Evolutionary conservation across 1,139 yeast species (phyloP).

Genomic region (Suhomyces anneliseae): DNA sequence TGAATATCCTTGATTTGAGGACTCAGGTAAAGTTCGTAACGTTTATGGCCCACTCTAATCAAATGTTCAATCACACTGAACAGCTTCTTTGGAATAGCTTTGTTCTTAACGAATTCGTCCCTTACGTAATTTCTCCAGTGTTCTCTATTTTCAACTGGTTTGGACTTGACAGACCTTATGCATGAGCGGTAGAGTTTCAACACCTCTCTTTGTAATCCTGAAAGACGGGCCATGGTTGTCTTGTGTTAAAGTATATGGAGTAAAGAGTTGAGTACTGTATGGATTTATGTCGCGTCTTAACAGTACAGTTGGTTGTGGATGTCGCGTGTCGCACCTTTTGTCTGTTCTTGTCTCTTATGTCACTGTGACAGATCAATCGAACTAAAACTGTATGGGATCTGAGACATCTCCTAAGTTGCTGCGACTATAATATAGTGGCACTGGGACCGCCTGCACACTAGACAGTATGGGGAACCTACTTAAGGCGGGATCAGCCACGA

Average conservation of each 20-base stretch:
- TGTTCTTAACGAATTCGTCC: constrained; percentile 63
- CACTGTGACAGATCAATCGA: too few relatives aligned
- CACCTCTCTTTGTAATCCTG: constrained; percentile 67
- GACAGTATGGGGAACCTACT: too few relatives aligned
- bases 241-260: background rate
- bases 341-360: too few relatives aligned
- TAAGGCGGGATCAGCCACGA: too few relatives aligned
- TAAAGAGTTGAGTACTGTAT: background rate
- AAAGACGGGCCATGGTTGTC: constrained; percentile 41
- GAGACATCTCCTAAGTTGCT: too few relatives aligned
- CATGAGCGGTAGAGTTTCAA: constrained; percentile 61
- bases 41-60: constrained; percentile 70
- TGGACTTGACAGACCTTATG: constrained; percentile 52
- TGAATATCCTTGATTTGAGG: constrained; percentile 67
- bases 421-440: too few relatives aligned
- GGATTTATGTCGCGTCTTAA: background rate
- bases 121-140: constrained; percentile 53
- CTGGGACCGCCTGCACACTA: too few relatives aligned
- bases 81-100: constrained; percentile 67
- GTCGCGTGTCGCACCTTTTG: background rate
- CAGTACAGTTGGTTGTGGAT: background rate
- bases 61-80: constrained; percentile 86
- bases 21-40: constrained; percentile 70
- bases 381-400: too few relatives aligned
- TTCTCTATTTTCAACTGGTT: constrained; percentile 47